phyloP scores from a whole-genome alignment of 345 rosid genomes.

The Eucalyptus victrix region DNA sequence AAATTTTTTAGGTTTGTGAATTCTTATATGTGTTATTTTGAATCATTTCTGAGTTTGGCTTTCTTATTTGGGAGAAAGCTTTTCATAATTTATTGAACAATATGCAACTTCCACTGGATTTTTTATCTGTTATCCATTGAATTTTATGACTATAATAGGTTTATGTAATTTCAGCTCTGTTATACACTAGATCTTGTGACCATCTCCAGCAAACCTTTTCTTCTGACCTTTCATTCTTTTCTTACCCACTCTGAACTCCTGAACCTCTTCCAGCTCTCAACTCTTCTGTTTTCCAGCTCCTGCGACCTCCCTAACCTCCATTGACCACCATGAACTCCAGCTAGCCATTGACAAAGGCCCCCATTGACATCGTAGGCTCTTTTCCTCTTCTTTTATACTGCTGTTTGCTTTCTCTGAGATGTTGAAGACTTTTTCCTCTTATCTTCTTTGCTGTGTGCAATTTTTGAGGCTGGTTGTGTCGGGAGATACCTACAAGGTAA shows the following conservation, averaged over 20 bases:
- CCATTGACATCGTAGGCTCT: not conserved
- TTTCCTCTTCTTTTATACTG: not conserved
- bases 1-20: not conserved
- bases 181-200: not conserved
- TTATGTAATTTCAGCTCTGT: not conserved
- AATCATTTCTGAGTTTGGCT: not conserved
- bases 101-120: not conserved
- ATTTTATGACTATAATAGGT: not conserved
- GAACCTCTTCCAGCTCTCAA: not conserved
- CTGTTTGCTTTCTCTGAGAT: not conserved
- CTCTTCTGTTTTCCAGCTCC: not conserved
- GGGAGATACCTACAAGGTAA: not conserved
- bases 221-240: not conserved
- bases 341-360: not conserved
- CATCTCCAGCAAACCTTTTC: not conserved
- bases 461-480: not conserved
- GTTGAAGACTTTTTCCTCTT: not conserved
- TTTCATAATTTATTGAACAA: not conserved
- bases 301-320: not conserved
- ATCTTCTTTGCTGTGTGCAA: not conserved
- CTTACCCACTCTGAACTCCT: not conserved
- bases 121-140: not conserved
- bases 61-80: not conserved
- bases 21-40: not conserved
- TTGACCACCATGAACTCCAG: not conserved